Percentiles rank a stretch among this genome's conserved stretches.
Conservation (phyloP, 345 rosid species). For the Carallia brachiata region DNA sequence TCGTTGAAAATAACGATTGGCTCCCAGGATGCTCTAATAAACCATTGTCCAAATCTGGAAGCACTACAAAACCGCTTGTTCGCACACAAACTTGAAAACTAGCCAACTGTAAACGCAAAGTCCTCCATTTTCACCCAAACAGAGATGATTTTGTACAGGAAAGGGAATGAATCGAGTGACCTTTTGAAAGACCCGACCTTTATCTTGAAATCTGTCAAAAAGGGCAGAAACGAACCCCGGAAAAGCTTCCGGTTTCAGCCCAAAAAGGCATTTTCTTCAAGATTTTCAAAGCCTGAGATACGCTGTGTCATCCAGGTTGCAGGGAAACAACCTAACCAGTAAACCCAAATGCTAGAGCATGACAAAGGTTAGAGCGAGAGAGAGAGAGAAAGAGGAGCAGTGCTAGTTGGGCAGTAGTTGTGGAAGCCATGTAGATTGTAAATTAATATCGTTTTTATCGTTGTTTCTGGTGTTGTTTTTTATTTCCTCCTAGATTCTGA, state of each 20-base stretch:
- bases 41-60: slow-evolving; percentile 1
- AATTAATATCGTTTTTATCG: slow-evolving; percentile 9
- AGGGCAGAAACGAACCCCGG: not conserved
- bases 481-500: too few relatives aligned
- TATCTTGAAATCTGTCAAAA: slow-evolving; percentile 24
- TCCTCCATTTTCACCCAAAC: not conserved
- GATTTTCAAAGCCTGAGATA: slow-evolving; percentile 3
- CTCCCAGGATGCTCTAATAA: not conserved
- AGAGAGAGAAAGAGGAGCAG: slow-evolving; percentile 4
- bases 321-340: not conserved
- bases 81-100: too few relatives aligned
- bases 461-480: slow-evolving; percentile 15
- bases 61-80: not conserved
- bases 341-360: not conserved
- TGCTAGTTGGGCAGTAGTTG: slow-evolving; percentile 23
- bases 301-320: not conserved
- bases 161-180: not conserved
- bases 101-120: not conserved
- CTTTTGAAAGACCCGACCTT: slow-evolving; percentile 21
- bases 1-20: not conserved
- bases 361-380: slow-evolving; percentile 2
- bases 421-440: not conserved
- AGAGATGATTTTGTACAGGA: not conserved
- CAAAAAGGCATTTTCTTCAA: not conserved
- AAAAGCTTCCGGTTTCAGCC: not conserved